Conservation (phyloP, 305 asterid species). For the Ilex paraguariensis region DNA sequence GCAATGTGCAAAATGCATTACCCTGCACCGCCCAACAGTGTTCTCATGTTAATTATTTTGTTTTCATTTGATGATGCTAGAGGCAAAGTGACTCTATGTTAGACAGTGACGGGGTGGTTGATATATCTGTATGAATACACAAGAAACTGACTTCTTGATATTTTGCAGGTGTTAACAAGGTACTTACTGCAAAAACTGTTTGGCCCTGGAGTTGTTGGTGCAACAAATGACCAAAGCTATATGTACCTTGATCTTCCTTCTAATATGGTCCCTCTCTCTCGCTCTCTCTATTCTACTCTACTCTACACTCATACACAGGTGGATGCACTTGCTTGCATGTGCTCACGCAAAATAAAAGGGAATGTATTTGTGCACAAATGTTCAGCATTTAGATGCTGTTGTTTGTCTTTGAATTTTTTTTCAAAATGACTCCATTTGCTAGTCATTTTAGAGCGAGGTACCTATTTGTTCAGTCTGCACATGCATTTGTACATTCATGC, state of each 20-base stretch:
- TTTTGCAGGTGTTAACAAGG: conserved; percentile 51
- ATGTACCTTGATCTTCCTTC: conserved; percentile 88
- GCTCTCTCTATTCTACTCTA: conserved; percentile 9
- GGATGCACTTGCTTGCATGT: neutral
- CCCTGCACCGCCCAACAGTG: neutral
- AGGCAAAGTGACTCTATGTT: no score
- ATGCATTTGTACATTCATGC: no score
- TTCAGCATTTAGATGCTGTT: neutral
- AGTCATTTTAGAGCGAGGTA: no score
- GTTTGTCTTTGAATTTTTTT: no score
- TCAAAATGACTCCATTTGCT: no score
- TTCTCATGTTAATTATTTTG: no score
- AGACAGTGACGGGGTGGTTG: no score
- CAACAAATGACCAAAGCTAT: conserved; percentile 63
- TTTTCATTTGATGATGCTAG: neutral
- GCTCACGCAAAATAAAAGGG: neutral
- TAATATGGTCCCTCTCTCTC: conserved; percentile 58
- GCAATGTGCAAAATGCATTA: neutral
- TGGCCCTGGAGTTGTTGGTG: conserved; percentile 60
- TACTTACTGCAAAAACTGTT: conserved; percentile 66
- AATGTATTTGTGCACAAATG: neutral
- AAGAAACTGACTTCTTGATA: neutral
- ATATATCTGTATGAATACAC: neutral
- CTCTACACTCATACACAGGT: no score
- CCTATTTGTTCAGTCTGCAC: no score